Evolutionary conservation across 192 early-diverging fungal genomes (phyloP), one percentile per base, ranked within the genome.

Genomic region (Spinellus fusiger): DNA sequence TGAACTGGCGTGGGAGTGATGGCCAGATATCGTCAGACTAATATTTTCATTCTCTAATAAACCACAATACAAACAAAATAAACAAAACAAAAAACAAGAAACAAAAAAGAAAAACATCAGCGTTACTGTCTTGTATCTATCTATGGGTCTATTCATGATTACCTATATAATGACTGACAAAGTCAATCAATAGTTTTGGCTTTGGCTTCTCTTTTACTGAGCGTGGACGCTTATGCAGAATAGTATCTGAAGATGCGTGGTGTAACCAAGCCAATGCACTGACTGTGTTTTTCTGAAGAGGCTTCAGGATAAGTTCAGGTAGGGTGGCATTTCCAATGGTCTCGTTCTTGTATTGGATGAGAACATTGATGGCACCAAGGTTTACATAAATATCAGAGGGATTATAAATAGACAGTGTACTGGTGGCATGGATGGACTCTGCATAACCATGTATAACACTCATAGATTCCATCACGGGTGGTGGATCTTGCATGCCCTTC

Each of bases 371-470:
- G 25, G 56, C 34, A 25, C 71, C 71, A 3, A 73, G 44, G 20
- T 61, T 55, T 13, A 73, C 55, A 29, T 50, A 27, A 5, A 67
- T 54, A 68, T 73, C 65, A 12, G 71, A 68, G 12, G 71, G 71
- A 31, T 64, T 73, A 31, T 49, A 59, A 5, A 73, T 62, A 26
- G 46, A 44, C n/a, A 73, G 27, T 10, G 31, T 49, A 5, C 66
- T 59, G 22, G 34, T 1, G 1, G 62, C 46, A 37, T 54, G 53
- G 20, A 73, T 18, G 0, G 62, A 61, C 31, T 73, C 71, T 3
- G 37, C 28, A 29, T 54, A 56, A 22, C 71, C 71, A 15, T 58
- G 49, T 10, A 55, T 49, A 4, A 73, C 27, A 2, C 18, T 20
- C 38, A 73, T 56, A 7, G 60, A 56, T 5, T 56, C 52, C 2